These are phyloP conservation scores for Cicer pinnatifidum DNA, from an alignment of 306 rosid species.

Conservation along the genomic window DNA sequence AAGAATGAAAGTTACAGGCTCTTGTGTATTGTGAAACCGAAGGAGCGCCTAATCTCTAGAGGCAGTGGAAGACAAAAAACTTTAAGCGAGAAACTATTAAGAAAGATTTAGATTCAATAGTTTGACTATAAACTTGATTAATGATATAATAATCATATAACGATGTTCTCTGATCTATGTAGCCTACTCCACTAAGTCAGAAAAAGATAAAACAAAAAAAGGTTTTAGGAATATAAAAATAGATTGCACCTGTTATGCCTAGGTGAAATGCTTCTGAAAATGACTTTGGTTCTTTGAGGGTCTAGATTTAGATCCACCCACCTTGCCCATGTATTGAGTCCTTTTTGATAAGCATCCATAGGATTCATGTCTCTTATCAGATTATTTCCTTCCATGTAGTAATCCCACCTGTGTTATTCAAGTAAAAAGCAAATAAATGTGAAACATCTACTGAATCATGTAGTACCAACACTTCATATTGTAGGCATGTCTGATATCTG, in stretches of 20 bases:
- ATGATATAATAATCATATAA: neutral
- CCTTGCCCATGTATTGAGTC: conserved; percentile 95
- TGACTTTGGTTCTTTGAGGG: conserved; percentile 66
- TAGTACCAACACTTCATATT: no score
- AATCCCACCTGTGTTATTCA: conserved; percentile 81
- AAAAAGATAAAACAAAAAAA: neutral
- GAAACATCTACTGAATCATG: neutral
- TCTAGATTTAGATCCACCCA: conserved; percentile 90
- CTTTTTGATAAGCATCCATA: conserved; percentile 93
- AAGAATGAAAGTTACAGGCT: neutral
- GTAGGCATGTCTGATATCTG: no score
- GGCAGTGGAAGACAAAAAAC: neutral
- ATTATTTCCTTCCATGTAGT: conserved; percentile 73
- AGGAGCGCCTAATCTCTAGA: neutral
- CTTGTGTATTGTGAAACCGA: no score
- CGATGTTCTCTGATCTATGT: neutral
- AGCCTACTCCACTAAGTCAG: neutral
- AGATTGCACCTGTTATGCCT: conserved; percentile 81
- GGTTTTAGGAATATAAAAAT: conserved; percentile 15
- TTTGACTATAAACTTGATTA: neutral
- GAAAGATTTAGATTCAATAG: neutral
- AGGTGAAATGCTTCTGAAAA: conserved; percentile 95
- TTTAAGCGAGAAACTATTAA: neutral
- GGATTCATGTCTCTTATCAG: conserved; percentile 70
- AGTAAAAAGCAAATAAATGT: conserved; percentile 9